Evolutionary conservation across 2,329 filamentous ascomycete genomes (phyloP).

Genomic region (Neospermospora avenae): DNA sequence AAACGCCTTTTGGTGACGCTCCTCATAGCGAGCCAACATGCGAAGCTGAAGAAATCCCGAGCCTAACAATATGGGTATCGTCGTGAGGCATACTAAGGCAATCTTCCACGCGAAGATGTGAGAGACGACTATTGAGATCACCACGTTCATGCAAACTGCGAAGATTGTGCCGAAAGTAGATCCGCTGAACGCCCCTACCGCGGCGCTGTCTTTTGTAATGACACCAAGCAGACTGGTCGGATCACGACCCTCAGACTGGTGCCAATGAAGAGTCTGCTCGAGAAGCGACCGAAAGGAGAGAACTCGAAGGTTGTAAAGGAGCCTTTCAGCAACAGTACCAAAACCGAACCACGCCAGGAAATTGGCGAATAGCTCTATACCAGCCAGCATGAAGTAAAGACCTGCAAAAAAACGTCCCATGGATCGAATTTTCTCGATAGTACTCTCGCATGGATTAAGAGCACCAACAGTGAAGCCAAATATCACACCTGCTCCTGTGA

Average conservation of each 20-base stretch:
- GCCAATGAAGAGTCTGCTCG: slow-evolving; percentile 66
- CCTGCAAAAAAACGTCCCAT: neutral
- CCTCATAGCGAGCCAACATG: slow-evolving; percentile 59
- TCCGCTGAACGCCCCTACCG: slow-evolving; percentile 65
- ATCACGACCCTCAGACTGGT: slow-evolving; percentile 61
- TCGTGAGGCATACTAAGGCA: slow-evolving; percentile 47
- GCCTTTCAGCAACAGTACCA: slow-evolving; percentile 58
- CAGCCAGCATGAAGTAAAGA: slow-evolving; percentile 4
- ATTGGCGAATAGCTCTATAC: neutral
- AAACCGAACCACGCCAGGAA: slow-evolving; percentile 41
- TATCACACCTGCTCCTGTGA: slow-evolving; percentile 2
- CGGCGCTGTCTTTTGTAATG: slow-evolving; percentile 66
- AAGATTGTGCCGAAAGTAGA: slow-evolving; percentile 67
- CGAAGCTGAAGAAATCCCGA: slow-evolving; percentile 53
- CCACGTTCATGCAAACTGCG: slow-evolving; percentile 64
- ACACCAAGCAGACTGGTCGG: slow-evolving; percentile 61
- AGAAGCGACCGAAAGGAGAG: slow-evolving; percentile 60
- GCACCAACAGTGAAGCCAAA: slow-evolving; percentile 3
- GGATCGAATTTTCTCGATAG: neutral
- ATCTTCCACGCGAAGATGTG: slow-evolving; percentile 74
- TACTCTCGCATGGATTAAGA: neutral
- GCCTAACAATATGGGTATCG: slow-evolving; percentile 59
- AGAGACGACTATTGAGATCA: slow-evolving; percentile 64
- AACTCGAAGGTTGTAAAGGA: slow-evolving; percentile 54
- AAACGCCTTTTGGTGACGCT: slow-evolving; percentile 61